Conservation (phyloP, 2,329 filamentous ascomycete species). For the Fusarium decemcellulare region DNA sequence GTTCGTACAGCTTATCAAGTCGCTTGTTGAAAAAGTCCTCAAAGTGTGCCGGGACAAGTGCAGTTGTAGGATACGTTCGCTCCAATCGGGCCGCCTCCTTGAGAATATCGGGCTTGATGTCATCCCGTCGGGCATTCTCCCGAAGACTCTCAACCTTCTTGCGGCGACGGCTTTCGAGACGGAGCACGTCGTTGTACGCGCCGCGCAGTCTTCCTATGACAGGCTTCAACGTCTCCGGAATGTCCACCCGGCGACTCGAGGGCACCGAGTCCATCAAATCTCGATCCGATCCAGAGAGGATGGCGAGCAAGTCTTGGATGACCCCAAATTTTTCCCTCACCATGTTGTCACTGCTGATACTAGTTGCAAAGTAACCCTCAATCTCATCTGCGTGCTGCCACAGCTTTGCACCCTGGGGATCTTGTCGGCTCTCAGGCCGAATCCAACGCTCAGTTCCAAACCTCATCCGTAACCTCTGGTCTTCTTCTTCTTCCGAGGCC, state of each 20-base stretch:
- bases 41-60: constrained; percentile 90
- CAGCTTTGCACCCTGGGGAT: constrained; percentile 76
- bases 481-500: constrained; percentile 85
- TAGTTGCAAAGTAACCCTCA: constrained; percentile 84
- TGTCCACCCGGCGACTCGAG: constrained; percentile 82
- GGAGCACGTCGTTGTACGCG: constrained; percentile 86
- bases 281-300: constrained; percentile 85
- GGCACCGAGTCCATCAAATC: constrained; percentile 92
- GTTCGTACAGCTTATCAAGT: constrained; percentile 81
- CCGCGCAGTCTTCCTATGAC: constrained; percentile 84
- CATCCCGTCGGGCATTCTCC: constrained; percentile 86
- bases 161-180: constrained; percentile 84
- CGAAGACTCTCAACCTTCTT: constrained; percentile 85
- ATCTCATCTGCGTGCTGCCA: constrained; percentile 85
- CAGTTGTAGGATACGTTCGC: constrained; percentile 86
- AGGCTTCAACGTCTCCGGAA: constrained; percentile 84
- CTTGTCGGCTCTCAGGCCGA: constrained; percentile 77
- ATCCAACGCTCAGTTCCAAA: constrained; percentile 92
- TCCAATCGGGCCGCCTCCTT: constrained; percentile 88
- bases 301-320: constrained; percentile 79
- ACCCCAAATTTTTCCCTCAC: constrained; percentile 85
- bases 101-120: constrained; percentile 88
- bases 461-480: constrained; percentile 80
- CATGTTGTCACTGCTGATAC: constrained; percentile 67
- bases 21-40: constrained; percentile 91